These are phyloP conservation scores for Candida ascalaphidarum DNA, from an alignment of 805 yeast species.

Conservation along the genomic window DNA sequence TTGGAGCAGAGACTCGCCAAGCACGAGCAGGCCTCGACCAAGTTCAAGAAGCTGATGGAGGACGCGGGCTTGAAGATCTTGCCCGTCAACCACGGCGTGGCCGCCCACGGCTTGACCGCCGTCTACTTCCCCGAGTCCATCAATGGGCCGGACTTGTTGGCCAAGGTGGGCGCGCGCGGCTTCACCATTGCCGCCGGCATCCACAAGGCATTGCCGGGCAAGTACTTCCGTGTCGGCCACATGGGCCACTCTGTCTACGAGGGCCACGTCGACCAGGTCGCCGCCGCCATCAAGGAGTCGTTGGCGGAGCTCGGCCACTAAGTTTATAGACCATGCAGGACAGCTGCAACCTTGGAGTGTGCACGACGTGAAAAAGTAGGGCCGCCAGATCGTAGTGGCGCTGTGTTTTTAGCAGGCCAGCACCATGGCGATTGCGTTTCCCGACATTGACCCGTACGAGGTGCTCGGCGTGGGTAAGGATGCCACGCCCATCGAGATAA, in stretches of 20 bases:
- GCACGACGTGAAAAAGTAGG: too few species aligned
- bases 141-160: slow-evolving; percentile 58
- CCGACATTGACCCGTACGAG: slow-evolving; percentile 57
- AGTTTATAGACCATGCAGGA: background rate
- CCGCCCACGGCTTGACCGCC: slow-evolving; percentile 87
- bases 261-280: slow-evolving; percentile 29
- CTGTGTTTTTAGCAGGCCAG: too few species aligned
- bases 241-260: slow-evolving; percentile 73
- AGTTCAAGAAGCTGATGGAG: slow-evolving; percentile 53
- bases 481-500: slow-evolving; percentile 47
- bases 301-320: slow-evolving; percentile 6
- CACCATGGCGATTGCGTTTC: slow-evolving; percentile 33
- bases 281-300: slow-evolving; percentile 23
- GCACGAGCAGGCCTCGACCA: slow-evolving; percentile 54
- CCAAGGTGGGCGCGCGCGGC: slow-evolving; percentile 51
- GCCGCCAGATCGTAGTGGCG: too few species aligned
- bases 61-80: slow-evolving; percentile 63
- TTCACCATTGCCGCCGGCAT: slow-evolving; percentile 86
- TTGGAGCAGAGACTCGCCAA: slow-evolving; percentile 54
- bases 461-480: slow-evolving; percentile 32
- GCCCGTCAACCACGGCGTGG: slow-evolving; percentile 45
- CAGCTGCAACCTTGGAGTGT: too few species aligned
- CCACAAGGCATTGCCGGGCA: slow-evolving; percentile 67
- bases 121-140: slow-evolving; percentile 73
- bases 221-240: slow-evolving; percentile 91